Conservation (phyloP, 495 filamentous ascomycete species). For the Aspergillus hancockii region DNA sequence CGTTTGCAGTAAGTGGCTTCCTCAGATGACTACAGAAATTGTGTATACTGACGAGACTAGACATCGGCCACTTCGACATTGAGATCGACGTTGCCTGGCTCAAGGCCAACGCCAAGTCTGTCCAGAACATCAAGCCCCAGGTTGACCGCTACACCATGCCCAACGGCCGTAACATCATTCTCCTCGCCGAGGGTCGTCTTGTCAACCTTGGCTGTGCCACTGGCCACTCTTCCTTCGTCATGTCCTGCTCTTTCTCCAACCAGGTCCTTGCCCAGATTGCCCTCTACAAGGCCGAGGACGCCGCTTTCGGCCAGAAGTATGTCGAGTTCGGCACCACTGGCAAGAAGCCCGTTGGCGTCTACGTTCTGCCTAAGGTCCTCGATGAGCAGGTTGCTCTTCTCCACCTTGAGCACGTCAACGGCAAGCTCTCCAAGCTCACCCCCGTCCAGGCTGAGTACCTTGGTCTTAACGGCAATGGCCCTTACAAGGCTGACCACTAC, state of each 20-base stretch:
- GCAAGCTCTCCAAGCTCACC: constrained; percentile 83
- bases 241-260: constrained; percentile 99
- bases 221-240: constrained; percentile 99
- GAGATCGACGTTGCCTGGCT: constrained; percentile 99
- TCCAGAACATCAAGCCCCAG: constrained; percentile 99
- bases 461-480: constrained; percentile 77
- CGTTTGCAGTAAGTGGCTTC: constrained; percentile 81
- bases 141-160: constrained; percentile 96
- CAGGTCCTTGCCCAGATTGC: constrained; percentile 99
- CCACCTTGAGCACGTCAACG: constrained; percentile 93
- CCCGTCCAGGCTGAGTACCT: constrained; percentile 92
- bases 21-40: background rate
- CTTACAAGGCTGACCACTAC: constrained; percentile 85
- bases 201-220: constrained; percentile 99
- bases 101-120: constrained; percentile 89
- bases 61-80: constrained; percentile 99
- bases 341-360: constrained; percentile 90
- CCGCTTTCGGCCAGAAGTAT: constrained; percentile 87
- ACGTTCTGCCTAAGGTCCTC: constrained; percentile 96
- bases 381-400: constrained; percentile 97
- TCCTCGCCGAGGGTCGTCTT: constrained; percentile 95
- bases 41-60: constrained; percentile 37
- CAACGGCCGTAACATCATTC: constrained; percentile 95
- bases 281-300: constrained; percentile 90
- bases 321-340: constrained; percentile 89